Evolutionary conservation across 106 monocot species (phyloP).

Genomic region (Apostasia ramifera): DNA sequence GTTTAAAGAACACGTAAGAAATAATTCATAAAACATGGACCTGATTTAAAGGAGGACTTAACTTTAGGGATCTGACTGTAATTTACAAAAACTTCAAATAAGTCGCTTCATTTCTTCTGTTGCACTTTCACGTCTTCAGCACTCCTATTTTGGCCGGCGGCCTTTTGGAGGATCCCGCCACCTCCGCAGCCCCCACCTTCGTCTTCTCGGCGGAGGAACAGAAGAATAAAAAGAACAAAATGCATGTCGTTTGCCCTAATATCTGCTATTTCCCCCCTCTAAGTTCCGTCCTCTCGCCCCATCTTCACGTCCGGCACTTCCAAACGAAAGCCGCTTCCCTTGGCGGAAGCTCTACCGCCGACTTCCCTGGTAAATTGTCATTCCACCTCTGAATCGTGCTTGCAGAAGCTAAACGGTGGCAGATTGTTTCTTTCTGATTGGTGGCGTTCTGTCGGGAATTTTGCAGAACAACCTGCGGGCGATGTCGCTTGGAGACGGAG

Average conservation of each 20-base stretch:
- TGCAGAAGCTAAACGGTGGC: no score
- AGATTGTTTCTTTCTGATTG: background rate
- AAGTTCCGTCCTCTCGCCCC: background rate
- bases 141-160: background rate
- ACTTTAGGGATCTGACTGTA: no score
- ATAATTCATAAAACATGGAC: no score
- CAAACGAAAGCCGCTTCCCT: conserved; percentile 3
- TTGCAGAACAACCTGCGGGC: conserved; percentile 32
- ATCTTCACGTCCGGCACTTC: background rate
- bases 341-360: conserved; percentile 7
- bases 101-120: background rate
- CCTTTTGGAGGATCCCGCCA: background rate
- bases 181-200: background rate
- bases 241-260: background rate
- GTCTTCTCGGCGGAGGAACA: no score
- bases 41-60: no score
- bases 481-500: conserved; percentile 4
- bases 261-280: background rate
- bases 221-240: background rate
- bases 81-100: background rate
- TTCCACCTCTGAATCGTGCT: background rate
- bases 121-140: background rate
- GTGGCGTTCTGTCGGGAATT: conserved; percentile 4
- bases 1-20: no score
- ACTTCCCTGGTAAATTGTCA: conserved; percentile 11